Evolutionary conservation across 1,284 basidiomycete genomes (phyloP).

Genomic region (Irpex sp.): DNA sequence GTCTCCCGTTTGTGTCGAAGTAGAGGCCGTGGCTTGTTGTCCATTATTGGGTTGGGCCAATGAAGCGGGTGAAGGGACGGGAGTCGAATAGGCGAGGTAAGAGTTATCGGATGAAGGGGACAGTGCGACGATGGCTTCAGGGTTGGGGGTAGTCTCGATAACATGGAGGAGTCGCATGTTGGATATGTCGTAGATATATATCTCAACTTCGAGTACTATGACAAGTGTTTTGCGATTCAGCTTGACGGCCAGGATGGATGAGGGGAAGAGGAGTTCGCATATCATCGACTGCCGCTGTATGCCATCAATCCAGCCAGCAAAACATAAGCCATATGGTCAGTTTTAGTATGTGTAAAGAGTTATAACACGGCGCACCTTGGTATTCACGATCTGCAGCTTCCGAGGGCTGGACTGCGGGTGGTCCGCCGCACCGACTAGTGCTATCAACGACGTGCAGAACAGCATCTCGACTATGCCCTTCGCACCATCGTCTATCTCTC

Average conservation of each 20-base stretch:
- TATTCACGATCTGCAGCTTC: constrained; percentile 96
- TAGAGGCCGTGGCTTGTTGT: constrained; percentile 30
- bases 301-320: neutral
- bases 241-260: constrained; percentile 93
- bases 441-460: constrained; percentile 97
- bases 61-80: constrained; percentile 80
- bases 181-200: constrained; percentile 98
- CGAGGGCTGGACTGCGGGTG: constrained; percentile 84
- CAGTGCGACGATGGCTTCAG: constrained; percentile 92
- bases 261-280: constrained; percentile 96
- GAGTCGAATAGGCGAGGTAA: constrained; percentile 94
- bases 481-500: constrained; percentile 76
- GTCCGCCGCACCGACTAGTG: constrained; percentile 92
- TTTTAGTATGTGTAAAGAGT: neutral
- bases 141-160: constrained; percentile 95
- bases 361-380: constrained; percentile 65
- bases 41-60: constrained; percentile 44
- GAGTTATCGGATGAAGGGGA: constrained; percentile 95
- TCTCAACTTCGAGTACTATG: constrained; percentile 92
- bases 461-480: constrained; percentile 98
- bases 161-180: constrained; percentile 98
- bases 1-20: constrained; percentile 69
- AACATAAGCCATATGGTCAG: neutral
- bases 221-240: constrained; percentile 95
- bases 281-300: constrained; percentile 94